A percentile compares a stretch with the other conserved stretches of the same genome.
phyloP scores from a whole-genome alignment of 805 yeast genomes.

The Wickerhamomyces silvicola region DNA sequence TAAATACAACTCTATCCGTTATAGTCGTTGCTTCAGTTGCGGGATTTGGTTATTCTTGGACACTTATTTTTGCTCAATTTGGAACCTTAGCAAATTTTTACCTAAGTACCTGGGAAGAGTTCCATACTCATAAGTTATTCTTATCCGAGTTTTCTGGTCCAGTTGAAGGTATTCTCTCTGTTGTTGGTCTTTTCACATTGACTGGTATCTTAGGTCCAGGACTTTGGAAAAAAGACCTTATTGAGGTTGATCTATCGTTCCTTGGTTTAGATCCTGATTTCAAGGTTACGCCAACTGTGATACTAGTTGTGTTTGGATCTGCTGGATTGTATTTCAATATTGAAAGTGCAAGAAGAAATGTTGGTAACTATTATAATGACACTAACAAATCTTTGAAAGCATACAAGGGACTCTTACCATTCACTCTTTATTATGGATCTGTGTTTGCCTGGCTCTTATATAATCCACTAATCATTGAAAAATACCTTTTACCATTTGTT shows the following conservation, averaged over 20 bases:
- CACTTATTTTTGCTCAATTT: constrained; percentile 57
- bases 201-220: constrained; percentile 70
- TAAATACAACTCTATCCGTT: constrained; percentile 75
- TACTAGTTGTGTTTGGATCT: constrained; percentile 46
- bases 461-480: constrained; percentile 39
- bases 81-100: constrained; percentile 78
- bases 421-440: constrained; percentile 32
- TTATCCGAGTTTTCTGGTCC: constrained; percentile 85
- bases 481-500: constrained; percentile 47
- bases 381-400: constrained; percentile 27
- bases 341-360: constrained; percentile 60
- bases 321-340: constrained; percentile 57
- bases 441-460: constrained; percentile 34
- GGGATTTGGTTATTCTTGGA: constrained; percentile 65
- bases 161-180: constrained; percentile 82
- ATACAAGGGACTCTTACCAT: constrained; percentile 60
- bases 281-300: constrained; percentile 33
- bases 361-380: constrained; percentile 36
- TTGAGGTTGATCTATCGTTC: constrained; percentile 25
- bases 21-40: constrained; percentile 71
- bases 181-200: constrained; percentile 44
- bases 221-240: constrained; percentile 49
- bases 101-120: constrained; percentile 93
- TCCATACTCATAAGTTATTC: constrained; percentile 77
- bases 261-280: constrained; percentile 10